Percentiles rank a stretch among this genome's conserved stretches.
phyloP scores from a whole-genome alignment of 306 rosid genomes.

The Mimosa pudica region DNA sequence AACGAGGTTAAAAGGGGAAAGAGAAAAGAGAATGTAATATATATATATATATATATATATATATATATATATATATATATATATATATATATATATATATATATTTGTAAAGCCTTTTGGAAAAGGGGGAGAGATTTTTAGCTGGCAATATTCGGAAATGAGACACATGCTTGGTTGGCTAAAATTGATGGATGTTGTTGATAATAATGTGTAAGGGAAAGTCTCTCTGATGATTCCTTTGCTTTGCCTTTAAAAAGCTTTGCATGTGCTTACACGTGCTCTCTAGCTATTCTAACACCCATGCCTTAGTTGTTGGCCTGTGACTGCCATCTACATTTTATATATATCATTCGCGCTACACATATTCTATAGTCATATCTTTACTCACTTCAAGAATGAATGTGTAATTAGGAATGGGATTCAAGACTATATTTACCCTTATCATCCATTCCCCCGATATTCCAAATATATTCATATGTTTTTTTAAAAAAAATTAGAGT shows the following conservation, averaged over 20 bases:
- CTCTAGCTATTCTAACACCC: background rate
- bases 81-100: no score
- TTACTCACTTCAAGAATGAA: background rate
- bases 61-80: no score
- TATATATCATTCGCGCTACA: background rate
- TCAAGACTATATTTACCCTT: no score
- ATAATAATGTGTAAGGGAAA: background rate
- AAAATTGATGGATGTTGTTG: constrained; percentile 14
- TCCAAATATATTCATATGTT: no score
- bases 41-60: background rate
- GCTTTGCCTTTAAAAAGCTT: constrained; percentile 18
- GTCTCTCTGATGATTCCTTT: background rate
- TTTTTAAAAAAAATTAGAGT: no score
- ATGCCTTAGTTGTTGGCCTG: background rate
- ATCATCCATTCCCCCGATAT: no score
- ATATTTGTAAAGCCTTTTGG: background rate
- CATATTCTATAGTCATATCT: background rate
- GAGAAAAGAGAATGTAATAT: background rate
- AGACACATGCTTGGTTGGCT: constrained; percentile 11
- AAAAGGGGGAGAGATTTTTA: constrained; percentile 22
- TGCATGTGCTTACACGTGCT: constrained; percentile 40
- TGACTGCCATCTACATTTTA: background rate
- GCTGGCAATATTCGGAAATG: constrained; percentile 14
- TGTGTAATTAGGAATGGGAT: no score
- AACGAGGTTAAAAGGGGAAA: background rate